Percentiles rank a stretch among this genome's conserved stretches.
These are phyloP conservation scores for Colletotrichum sp. DNA, from an alignment of 2,329 filamentous ascomycete genomes.

Conservation along the genomic window DNA sequence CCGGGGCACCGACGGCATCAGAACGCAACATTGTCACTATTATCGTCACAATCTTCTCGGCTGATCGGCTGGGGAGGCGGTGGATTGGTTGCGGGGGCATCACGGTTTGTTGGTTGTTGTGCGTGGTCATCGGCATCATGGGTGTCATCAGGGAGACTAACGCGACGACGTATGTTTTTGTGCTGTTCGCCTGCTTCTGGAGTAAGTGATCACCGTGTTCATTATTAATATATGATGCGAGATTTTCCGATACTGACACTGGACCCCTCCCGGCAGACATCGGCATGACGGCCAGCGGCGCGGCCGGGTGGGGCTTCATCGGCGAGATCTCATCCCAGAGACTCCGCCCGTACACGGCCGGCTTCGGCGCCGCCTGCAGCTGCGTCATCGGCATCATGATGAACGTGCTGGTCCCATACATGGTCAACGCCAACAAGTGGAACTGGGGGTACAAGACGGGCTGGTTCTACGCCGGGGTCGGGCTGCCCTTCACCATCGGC, in stretches of 20 bases:
- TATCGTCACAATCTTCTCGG: constrained; percentile 20
- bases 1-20: constrained; percentile 27
- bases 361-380: constrained; percentile 29
- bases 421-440: constrained; percentile 34
- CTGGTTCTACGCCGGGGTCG: constrained; percentile 32
- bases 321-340: constrained; percentile 39
- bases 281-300: constrained; percentile 29
- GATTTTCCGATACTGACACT: too few species aligned
- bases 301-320: constrained; percentile 32
- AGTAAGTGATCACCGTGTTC: not conserved
- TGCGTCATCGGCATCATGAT: constrained; percentile 23
- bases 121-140: constrained; percentile 16
- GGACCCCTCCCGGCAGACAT: constrained; percentile 14
- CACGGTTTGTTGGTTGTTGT: constrained; percentile 15
- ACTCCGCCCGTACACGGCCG: constrained; percentile 34
- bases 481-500: constrained; percentile 31
- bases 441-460: constrained; percentile 35
- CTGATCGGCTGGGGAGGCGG: constrained; percentile 20
- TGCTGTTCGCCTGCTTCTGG: constrained; percentile 22
- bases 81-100: constrained; percentile 16
- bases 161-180: constrained; percentile 8
- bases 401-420: constrained; percentile 31
- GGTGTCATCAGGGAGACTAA: not conserved
- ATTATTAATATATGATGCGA: too few species aligned
- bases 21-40: constrained; percentile 20